Evolutionary conservation across 2,329 filamentous ascomycete genomes (phyloP), one percentile per base, ranked within the genome.

Genomic region (Ophiocordyceps camponoti-leonardi): DNA sequence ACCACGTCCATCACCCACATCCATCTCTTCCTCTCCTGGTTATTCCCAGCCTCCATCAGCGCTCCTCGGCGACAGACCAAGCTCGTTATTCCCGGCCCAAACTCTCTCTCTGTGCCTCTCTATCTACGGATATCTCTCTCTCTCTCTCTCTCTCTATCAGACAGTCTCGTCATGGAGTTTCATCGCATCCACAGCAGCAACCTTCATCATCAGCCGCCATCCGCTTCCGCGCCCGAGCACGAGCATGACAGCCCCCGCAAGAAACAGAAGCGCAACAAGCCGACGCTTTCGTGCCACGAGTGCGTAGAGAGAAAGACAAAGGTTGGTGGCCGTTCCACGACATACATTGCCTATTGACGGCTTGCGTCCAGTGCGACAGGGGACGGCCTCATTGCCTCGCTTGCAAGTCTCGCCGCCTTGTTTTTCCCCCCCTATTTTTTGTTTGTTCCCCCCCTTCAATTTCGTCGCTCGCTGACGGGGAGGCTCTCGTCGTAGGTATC

Each of bases 231-330:
- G 35, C 11, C 35, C 18, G 35, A 39, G 35, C 11, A 19, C 47
- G 48, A 46, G 47, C 58, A 60, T 33, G 61, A 66, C 41, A 70
- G 67, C n/a, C 57, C 65, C 12, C 72, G 66, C 60, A 84, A 83
- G 67, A 86, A 83, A 64, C 83, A 88, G 65, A 87, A 83, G 66
- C 76, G 84, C 43, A 90, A 90, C 63, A 90, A 90, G 61, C 84
- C 84, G 4, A 88, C 83, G 1, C 58, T 88, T 50, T 86, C 81
- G 43, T 88, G 84, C 55, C 74, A 79, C 49, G 82, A 86, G 58
- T 90, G 84, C 56, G 84, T 88, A 20, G 82, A 86, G 63, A 71
- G 83, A 52, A 88, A 88, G 65, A 88, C 83, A 22, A 88, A 86
- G 71, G 81, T 81, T 58, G 52, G 72, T 62, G 26, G 23, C n/a